phyloP scores from a whole-genome alignment of 108 stramenopile species.

The Hondaea fermentalgiana region DNA sequence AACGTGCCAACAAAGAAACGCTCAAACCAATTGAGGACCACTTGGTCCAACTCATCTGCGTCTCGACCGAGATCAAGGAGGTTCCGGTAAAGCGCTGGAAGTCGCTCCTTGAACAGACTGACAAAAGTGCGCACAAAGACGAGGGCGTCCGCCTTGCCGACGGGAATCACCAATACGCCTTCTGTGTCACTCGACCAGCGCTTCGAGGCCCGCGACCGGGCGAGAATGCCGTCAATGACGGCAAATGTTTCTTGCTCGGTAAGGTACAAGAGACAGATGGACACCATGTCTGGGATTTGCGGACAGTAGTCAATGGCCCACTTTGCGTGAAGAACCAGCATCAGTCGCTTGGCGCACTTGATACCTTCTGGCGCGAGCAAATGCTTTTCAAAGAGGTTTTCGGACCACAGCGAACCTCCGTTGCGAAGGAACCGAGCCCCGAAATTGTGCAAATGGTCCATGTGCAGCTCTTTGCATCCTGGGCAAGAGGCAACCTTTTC shows the following conservation, averaged over 20 bases:
- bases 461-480: neutral
- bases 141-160: neutral
- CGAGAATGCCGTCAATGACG: constrained; percentile 69
- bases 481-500: neutral
- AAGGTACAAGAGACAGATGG: constrained; percentile 18
- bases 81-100: neutral
- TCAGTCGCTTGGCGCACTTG: neutral
- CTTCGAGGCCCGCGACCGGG: neutral
- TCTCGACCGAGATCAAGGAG: neutral
- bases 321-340: neutral
- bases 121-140: neutral
- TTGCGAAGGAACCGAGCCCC: neutral
- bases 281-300: neutral
- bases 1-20: neutral
- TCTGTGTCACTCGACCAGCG: neutral
- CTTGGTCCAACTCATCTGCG: neutral
- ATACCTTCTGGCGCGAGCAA: neutral
- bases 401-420: neutral
- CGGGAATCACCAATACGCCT: neutral
- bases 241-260: constrained; percentile 62
- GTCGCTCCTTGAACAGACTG: neutral
- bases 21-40: constrained; percentile 4
- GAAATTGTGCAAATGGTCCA: neutral
- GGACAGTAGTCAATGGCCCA: neutral
- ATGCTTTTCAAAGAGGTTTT: constrained; percentile 4